Evolutionary conservation across 2,329 filamentous ascomycete genomes (phyloP), one percentile per base, ranked within the genome.

Genomic region (Penicillium sp.): DNA sequence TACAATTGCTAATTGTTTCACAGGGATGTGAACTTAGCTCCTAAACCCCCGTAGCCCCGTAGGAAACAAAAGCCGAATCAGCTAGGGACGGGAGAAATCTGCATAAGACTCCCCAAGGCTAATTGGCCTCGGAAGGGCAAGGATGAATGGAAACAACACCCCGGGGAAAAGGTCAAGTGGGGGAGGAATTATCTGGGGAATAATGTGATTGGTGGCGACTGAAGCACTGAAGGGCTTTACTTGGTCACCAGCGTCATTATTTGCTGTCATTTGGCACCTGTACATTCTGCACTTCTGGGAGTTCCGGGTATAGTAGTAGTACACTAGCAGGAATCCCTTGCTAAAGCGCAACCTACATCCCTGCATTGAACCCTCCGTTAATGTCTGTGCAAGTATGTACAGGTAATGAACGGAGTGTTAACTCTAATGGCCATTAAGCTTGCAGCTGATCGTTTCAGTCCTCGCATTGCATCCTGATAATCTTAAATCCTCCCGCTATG

Each of bases 161-260:
- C 42, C 6, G 52, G 52, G 52, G 47, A 45, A 47, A 22, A 29
- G 18, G 34, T n/a, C 14, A 54, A 50, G 52, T 54, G 52, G 52
- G 31, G 51, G 29, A 43, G 49, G 21, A 5, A 13, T 7, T n/a
- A 27, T 43, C 29, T 5, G 49, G 36, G 49, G 27, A 4, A 22
- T 1, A 5, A 38, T 39, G n/a, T 50, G 4, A 49, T 49, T 49
- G 47, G 47, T 22, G 13, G 2, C n/a, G 14, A 16, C 24, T 27
- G 24, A 14, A 31, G 29, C 29, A 7, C 5, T 14, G 10, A 13
- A 34, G 31, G 31, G 31, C 31, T 34, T 38, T n/a, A 36, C 9
- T 36, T 38, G 36, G 36, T 38, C 16, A 16, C 13, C 36, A 38
- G 5, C 36, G 36, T 16, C 36, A 38, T 16, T 16, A n/a, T 38